Base-by-base conservation (phyloP, 495 filamentous ascomycete species). In the Penicillium parvum region DNA sequence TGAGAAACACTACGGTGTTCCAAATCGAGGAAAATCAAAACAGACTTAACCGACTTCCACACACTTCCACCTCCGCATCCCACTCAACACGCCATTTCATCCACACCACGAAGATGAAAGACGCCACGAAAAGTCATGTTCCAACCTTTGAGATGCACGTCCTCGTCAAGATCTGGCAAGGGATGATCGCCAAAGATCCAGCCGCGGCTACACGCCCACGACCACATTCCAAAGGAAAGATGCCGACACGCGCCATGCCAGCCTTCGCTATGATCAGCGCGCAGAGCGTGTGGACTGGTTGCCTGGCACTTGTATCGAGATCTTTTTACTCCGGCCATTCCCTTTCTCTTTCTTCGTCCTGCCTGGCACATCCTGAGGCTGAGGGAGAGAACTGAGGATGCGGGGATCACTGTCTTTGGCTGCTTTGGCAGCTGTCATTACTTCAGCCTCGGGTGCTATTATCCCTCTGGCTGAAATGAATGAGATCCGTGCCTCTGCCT, bases 301-400 rank as follows among this genome's bases (percentile, higher is more conserved):
- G 15, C 12, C 29, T 7, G 26, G 37, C 23, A 40, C 43, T 15
- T 36, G 21, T 25, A 20, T 33, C 18, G 5, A 21, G 19, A 23
- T 37, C 16, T 21, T 38, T 32, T 43, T 29, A 34, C 26, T 42
- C 20, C 1, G 20, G 10, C 2, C 23, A 28, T 42, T 18, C 20
- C 28, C 17, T 20, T 40, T 20, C 14, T 39, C 12, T 11, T 17
- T n/a, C n/a, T n/a, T n/a, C n/a, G n/a, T n/a, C n/a, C 30, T 17
- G 21, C 23, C 47, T 15, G 23, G 17, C 17, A 32, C 25, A 16
- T 32, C 27, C n/a, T 41, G 34, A 38, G 32, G 23, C 37, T 15
- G 43, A 38, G 32, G 28, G 39, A 28, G 19, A 32, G 41, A 40
- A 15, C 18, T 10, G 37, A 37, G 12, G 32, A 60, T 60, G 57